Evolutionary conservation across 1,139 yeast species (phyloP), one percentile per base, ranked within the genome.

Genomic region (Meyerozyma carpophila): DNA sequence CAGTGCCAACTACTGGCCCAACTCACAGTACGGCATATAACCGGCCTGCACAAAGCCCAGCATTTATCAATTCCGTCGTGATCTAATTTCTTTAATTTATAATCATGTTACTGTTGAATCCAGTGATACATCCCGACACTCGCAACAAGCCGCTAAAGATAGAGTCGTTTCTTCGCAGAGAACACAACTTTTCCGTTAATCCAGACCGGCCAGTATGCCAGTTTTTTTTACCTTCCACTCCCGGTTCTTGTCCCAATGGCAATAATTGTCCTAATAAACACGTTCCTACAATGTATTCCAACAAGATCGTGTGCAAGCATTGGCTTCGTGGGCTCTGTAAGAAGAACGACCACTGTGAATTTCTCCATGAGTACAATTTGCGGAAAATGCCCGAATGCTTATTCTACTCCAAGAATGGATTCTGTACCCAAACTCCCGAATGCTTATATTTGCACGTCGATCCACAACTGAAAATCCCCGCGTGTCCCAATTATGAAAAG

Each of bases 291-390:
- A 82, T 83, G 65, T 89, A 84, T 63, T 78, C 79, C 52, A 89
- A 90, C 63, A 91, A 90, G 67, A 71, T 73, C 44, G 98, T 93
- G 14, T 93, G 98, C 62, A 93, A 94, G 73, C 98, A 93, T 70
- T 93, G 99, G 99, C 78, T 94, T 41, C 78, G 98, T 54, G 98
- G 98, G 0, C 76, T 94, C 32, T 94, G 99, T 66, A 94, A 94
- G 67, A 93, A 91, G 69, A 95, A 95, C 44, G 96, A 91, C 55
- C 91, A 87, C 50, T 94, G 98, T 66, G 99, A 94, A 67, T 94
- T 89, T 57, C 67, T 94, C 41, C 99, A 94, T 64, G 99, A 94
- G 58, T 93, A 91, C 61, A 93, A 93, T 59, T 68, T 93, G 54
- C 77, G 96, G 48, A 90, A 88, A 62, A 91, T 94, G 96, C 98